A percentile compares a stretch with the other conserved stretches of the same genome.
Evolutionary conservation across 495 filamentous ascomycete genomes (phyloP).

Genomic region (Trichocladium uniseriatum): DNA sequence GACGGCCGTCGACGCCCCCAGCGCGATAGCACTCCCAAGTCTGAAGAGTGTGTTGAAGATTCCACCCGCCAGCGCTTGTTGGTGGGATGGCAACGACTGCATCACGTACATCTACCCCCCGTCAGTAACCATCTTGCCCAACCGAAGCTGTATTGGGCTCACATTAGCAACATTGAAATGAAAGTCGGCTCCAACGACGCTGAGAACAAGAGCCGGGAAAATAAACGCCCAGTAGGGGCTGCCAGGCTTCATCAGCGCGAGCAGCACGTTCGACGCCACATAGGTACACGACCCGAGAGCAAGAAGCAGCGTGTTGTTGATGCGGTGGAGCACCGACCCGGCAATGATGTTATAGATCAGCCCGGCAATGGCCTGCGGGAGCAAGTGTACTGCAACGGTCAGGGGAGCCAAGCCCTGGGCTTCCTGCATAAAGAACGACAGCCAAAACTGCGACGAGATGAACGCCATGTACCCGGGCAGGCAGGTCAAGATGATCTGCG

Average conservation of each 20-base stretch:
- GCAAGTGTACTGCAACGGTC: slow-evolving; percentile 45
- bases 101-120: slow-evolving; percentile 42
- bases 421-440: slow-evolving; percentile 48
- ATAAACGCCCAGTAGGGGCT: slow-evolving; percentile 50
- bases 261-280: slow-evolving; percentile 36
- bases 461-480: slow-evolving; percentile 48
- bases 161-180: slow-evolving; percentile 56
- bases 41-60: slow-evolving; percentile 51
- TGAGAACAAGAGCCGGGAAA: slow-evolving; percentile 45
- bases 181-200: slow-evolving; percentile 49
- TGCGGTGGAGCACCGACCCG: slow-evolving; percentile 38
- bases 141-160: slow-evolving; percentile 13
- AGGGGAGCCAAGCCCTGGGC: slow-evolving; percentile 40
- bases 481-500: slow-evolving; percentile 41
- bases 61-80: slow-evolving; percentile 49
- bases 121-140: background rate
- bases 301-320: slow-evolving; percentile 43
- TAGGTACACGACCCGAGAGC: slow-evolving; percentile 38
- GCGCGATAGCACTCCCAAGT: slow-evolving; percentile 40
- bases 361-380: slow-evolving; percentile 47
- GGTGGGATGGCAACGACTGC: slow-evolving; percentile 43
- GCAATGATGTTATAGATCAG: slow-evolving; percentile 42
- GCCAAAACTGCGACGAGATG: slow-evolving; percentile 42
- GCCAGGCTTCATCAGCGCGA: slow-evolving; percentile 29
- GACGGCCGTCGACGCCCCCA: slow-evolving; percentile 46